phyloP scores from a whole-genome alignment of 164 flowering plant species.

The Piper betle region DNA sequence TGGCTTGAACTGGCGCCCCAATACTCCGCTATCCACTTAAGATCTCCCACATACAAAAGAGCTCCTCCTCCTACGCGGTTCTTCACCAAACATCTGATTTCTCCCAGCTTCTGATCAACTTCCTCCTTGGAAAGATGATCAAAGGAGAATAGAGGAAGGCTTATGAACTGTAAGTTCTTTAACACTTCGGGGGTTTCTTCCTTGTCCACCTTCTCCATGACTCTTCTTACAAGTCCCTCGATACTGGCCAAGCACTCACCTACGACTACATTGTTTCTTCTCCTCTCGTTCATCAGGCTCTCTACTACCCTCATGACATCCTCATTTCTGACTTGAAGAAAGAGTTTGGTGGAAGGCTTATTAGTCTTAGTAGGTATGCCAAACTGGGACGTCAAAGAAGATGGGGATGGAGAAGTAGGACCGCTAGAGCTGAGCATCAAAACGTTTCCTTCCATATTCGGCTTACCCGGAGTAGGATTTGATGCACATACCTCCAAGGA shows the following conservation, averaged over 20 bases:
- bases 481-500: conserved; percentile 47
- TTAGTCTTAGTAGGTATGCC: conserved; percentile 3
- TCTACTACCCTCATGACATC: conserved; percentile 51
- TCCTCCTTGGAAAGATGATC: conserved; percentile 39
- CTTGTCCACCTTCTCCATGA: conserved; percentile 48
- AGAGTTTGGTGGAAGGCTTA: conserved; percentile 5
- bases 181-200: conserved; percentile 47
- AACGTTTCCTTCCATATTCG: conserved; percentile 30
- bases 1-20: conserved; percentile 28
- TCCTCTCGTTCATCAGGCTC: conserved; percentile 36
- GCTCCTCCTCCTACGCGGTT: conserved; percentile 33
- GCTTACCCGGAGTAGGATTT: conserved; percentile 19
- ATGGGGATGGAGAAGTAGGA: conserved; percentile 10
- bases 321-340: conserved; percentile 25
- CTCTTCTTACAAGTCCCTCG: conserved; percentile 49
- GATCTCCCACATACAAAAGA: conserved; percentile 77
- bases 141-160: conserved; percentile 38
- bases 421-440: conserved; percentile 12
- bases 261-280: conserved; percentile 43
- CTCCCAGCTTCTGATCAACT: conserved; percentile 52
- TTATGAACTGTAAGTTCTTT: conserved; percentile 40
- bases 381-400: conserved; percentile 7
- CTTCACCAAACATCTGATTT: conserved; percentile 40
- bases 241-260: conserved; percentile 44
- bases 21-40: conserved; percentile 59